Conservation (phyloP, 805 yeast species). For the Candida insectalens region DNA sequence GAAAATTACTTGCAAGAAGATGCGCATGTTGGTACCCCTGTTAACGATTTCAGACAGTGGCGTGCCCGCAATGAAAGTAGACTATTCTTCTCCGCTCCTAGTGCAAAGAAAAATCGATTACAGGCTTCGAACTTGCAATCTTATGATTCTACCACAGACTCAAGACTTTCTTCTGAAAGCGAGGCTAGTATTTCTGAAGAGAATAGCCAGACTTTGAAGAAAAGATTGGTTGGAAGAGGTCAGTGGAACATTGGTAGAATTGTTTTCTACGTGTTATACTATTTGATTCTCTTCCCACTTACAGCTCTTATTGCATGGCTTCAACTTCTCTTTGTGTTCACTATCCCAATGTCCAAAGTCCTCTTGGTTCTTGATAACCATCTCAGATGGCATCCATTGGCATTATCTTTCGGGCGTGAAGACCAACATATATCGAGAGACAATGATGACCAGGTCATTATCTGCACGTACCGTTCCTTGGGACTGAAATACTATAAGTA, state of each 20-base stretch:
- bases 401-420: slow-evolving; percentile 65
- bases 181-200: slow-evolving; percentile 4
- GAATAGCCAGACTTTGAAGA: slow-evolving; percentile 15
- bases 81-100: slow-evolving; percentile 69
- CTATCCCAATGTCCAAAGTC: slow-evolving; percentile 90
- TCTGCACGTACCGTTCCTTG: slow-evolving; percentile 87
- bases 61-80: slow-evolving; percentile 69
- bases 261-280: slow-evolving; percentile 62
- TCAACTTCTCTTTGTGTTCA: slow-evolving; percentile 78
- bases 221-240: slow-evolving; percentile 81
- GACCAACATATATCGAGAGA: slow-evolving; percentile 32
- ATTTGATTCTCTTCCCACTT: slow-evolving; percentile 61
- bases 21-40: slow-evolving; percentile 75
- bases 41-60: slow-evolving; percentile 85
- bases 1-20: slow-evolving; percentile 80
- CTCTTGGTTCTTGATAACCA: slow-evolving; percentile 60
- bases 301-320: slow-evolving; percentile 41
- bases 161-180: neutral
- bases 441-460: slow-evolving; percentile 46
- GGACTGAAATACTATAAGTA: slow-evolving; percentile 93
- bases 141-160: neutral
- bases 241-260: slow-evolving; percentile 82
- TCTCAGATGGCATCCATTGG: slow-evolving; percentile 83
- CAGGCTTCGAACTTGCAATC: neutral
- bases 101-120: slow-evolving; percentile 5